Evolutionary conservation across 495 filamentous ascomycete genomes (phyloP), one percentile per base, ranked within the genome.

Genomic region (Entonaema liquescens): DNA sequence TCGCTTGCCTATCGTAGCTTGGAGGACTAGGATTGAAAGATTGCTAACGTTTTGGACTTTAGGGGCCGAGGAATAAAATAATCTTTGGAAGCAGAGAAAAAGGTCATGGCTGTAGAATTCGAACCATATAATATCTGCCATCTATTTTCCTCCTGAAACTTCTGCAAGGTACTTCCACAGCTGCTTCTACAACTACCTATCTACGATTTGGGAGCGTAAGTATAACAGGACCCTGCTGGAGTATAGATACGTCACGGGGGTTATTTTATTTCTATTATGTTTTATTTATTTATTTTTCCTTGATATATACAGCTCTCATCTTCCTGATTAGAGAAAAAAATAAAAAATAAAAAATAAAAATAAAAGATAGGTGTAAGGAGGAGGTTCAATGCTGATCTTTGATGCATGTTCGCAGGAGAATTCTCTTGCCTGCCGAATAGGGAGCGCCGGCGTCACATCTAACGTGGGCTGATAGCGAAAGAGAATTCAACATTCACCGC

Each of bases 181-280:
- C n/a, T n/a, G n/a, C n/a, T n/a, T n/a, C n/a, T n/a, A n/a, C n/a
- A n/a, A n/a, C n/a, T n/a, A n/a, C n/a, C n/a, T n/a, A n/a, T n/a
- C n/a, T n/a, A n/a, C n/a, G 70, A 65, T 65, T 73, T 65, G 69
- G 17, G 50, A 66, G 65, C 55, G 61, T 61, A 73, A 61, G 65
- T 69, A 65, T 62, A 52, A 25, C 52, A 65, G 65, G 70, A 68
- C 65, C 54, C 59, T 42, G 31, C 57, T 65, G n/a, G n/a, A n/a
- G n/a, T n/a, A n/a, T n/a, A n/a, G n/a, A n/a, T n/a, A n/a, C n/a
- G n/a, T 65, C 65, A 69, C 65, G 65, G 62, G 65, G 61, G 54
- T 63, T 66, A 13, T 29, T 13, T 36, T 56, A n/a, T n/a, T n/a
- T n/a, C n/a, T n/a, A n/a, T n/a, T n/a, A n/a, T n/a, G n/a, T n/a